phyloP scores from a whole-genome alignment of 371 early-diverging fungal genomes.

The Choanephora cucurbitarum region DNA sequence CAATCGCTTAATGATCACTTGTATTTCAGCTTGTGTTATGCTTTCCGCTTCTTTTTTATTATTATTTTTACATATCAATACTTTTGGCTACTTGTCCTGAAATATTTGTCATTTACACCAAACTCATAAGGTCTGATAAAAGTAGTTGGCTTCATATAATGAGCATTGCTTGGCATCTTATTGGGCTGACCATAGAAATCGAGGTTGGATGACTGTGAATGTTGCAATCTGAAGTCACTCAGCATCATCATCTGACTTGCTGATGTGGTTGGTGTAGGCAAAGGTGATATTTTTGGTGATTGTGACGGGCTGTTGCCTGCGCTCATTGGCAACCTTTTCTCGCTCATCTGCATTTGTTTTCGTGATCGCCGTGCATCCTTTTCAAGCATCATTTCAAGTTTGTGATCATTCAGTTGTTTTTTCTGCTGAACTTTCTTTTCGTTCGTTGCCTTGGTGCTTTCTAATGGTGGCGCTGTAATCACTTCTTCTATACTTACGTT shows the following conservation, averaged over 20 bases:
- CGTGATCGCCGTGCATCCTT: conserved; percentile 41
- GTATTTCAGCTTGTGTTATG: too few species aligned
- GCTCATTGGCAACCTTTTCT: conserved; percentile 19
- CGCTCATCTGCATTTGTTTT: conserved; percentile 30
- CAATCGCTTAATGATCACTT: too few species aligned
- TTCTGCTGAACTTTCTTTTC: conserved; percentile 30
- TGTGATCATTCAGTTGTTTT: conserved; percentile 33
- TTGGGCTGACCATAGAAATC: too few species aligned
- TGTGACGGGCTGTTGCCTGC: conserved; percentile 24
- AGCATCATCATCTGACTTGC: conserved; percentile 1
- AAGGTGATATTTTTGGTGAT: conserved; percentile 21
- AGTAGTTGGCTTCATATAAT: too few species aligned
- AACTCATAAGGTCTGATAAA: too few species aligned
- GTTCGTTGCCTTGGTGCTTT: neutral
- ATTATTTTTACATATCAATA: too few species aligned
- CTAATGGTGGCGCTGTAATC: neutral
- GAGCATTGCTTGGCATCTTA: too few species aligned
- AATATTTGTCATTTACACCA: too few species aligned
- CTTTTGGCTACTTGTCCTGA: too few species aligned
- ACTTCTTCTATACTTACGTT: conserved; percentile 13
- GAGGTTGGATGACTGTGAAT: conserved; percentile 9
- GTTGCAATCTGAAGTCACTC: neutral
- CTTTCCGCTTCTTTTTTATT: too few species aligned
- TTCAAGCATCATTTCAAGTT: conserved; percentile 37
- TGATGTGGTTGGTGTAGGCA: conserved; percentile 28